A percentile compares a stretch with the other conserved stretches of the same genome.
Evolutionary conservation across 2,329 filamentous ascomycete genomes (phyloP).

Genomic region (Hymenoscyphus fructigenus): DNA sequence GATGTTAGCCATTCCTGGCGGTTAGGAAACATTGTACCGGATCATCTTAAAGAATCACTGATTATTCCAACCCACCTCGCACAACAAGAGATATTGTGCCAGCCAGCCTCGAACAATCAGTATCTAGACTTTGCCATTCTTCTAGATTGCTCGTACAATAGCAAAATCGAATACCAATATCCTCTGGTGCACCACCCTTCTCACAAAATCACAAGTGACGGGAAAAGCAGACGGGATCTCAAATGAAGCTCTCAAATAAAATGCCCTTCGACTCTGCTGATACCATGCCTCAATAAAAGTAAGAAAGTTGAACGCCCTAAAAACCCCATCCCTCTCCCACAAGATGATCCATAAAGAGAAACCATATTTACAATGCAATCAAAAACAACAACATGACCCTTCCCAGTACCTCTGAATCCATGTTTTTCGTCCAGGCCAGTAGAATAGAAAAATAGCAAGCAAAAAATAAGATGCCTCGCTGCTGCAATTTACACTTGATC

Average conservation of each 20-base stretch:
- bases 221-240: not conserved
- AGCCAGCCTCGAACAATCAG: too few relatives aligned
- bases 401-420: not conserved
- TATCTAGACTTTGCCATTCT: too few relatives aligned
- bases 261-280: not conserved
- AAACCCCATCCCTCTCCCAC: slow-evolving; percentile 12
- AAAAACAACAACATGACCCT: not conserved
- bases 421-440: not conserved
- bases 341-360: slow-evolving; percentile 4
- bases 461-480: not conserved
- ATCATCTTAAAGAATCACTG: too few relatives aligned
- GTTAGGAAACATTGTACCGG: too few relatives aligned
- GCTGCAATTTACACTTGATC: not conserved
- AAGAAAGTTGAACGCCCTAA: slow-evolving; percentile 15
- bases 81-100: too few relatives aligned
- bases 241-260: not conserved
- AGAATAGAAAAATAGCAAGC: not conserved
- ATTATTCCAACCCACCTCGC: too few relatives aligned
- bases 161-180: too few relatives aligned
- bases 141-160: too few relatives aligned
- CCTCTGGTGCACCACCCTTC: too few relatives aligned
- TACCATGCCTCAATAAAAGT: not conserved
- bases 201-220: not conserved
- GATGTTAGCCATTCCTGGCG: too few relatives aligned
- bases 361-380: slow-evolving; percentile 21